These are phyloP conservation scores for Rhizoclosmatium sp. DNA, from an alignment of 192 early-diverging fungal species.

Conservation along the genomic window DNA sequence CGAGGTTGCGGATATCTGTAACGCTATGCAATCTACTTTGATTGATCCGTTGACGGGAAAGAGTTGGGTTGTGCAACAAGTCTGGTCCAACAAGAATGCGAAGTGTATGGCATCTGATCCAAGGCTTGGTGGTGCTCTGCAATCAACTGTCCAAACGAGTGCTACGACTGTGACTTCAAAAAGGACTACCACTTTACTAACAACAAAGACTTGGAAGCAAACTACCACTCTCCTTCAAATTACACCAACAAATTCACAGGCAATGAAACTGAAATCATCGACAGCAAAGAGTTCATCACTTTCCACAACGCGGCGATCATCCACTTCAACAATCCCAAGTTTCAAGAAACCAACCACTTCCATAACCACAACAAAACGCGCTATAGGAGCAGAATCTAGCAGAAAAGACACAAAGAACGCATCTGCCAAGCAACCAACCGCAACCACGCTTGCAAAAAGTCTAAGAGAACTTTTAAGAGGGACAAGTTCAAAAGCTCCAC, in stretches of 20 bases:
- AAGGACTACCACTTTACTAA: background rate
- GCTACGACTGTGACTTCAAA: background rate
- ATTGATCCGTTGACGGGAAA: background rate
- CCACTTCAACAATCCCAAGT: slow-evolving; percentile 1
- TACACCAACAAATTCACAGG: background rate
- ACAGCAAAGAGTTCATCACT: background rate
- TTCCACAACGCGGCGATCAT: background rate
- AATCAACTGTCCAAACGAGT: background rate
- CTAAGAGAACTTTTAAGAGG: too few relatives aligned
- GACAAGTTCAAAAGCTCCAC: too few relatives aligned
- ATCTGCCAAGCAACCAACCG: too few relatives aligned
- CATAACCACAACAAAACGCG: background rate
- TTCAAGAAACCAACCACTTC: background rate
- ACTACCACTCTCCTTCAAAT: background rate
- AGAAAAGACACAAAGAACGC: too few relatives aligned
- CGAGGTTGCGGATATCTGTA: slow-evolving; percentile 30
- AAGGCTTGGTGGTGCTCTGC: background rate
- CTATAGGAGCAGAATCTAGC: background rate
- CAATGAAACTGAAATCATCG: background rate
- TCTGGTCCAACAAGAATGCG: background rate
- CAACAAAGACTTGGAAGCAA: background rate
- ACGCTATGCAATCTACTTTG: background rate
- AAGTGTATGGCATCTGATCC: background rate
- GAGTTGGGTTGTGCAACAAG: slow-evolving; percentile 1
- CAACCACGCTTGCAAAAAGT: too few relatives aligned